Base-by-base conservation (phyloP, 768 basidiomycete species). In the Psilocybe tampanensis region DNA sequence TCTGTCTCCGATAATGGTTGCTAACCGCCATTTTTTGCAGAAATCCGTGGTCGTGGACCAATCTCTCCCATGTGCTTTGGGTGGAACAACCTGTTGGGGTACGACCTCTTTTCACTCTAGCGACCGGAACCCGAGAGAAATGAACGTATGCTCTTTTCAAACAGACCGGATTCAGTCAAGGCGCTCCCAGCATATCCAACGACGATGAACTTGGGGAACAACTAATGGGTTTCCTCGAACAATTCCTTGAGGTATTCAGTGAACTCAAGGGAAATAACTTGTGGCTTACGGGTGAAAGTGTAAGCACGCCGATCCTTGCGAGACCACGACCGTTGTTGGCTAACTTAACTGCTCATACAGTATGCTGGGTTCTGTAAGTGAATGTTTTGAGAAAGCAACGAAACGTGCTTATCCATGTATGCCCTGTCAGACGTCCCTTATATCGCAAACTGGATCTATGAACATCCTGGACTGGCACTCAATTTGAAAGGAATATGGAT, bases 61-160 rank as follows among this genome's bases (percentile, higher is more conserved):
- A 88, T 60, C 73, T 89, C 6, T 84, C 86, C 13, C 82, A 86
- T 58, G 72, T 88, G 21, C 70, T 89, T 32, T 90, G 80, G 76
- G 81, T 90, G 11, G 89, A 90, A 56, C 89, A 89, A 63, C 88
- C 88, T 9, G 83, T 89, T 33, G 88, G 88, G 47, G 76, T 76
- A 68, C n/a, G 69, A 50, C 36, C 3, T 9, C 36, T 18, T 29
- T 9, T 41, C 24, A 8, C 39, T 1, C 12, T 9, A 24, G n/a
- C n/a, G n/a, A n/a, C n/a, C n/a, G n/a, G n/a, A n/a, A n/a, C n/a
- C n/a, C n/a, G n/a, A n/a, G n/a, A n/a, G n/a, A n/a, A n/a, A n/a
- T n/a, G n/a, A n/a, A n/a, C n/a, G n/a, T n/a, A 43, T 48, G 45
- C 18, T 47, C 26, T 1, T 42, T 24, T 44, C 5, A 19, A 41